These are phyloP conservation scores for Solanum hybrid DNA, from an alignment of 305 asterid genomes.

Conservation along the genomic window DNA sequence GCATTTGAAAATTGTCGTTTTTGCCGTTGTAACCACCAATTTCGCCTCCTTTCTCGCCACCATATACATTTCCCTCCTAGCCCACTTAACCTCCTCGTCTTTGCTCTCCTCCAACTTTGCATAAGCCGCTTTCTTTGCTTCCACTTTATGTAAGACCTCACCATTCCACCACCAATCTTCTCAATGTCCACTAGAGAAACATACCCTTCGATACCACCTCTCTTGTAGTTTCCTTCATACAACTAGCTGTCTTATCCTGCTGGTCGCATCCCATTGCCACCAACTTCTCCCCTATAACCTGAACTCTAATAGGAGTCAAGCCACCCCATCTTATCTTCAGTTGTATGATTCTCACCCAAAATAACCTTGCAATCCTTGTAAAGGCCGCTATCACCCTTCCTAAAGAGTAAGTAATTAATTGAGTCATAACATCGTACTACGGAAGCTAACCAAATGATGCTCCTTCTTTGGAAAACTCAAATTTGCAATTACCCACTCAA, in stretches of 20 bases:
- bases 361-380: background rate
- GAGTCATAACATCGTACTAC: too few relatives aligned
- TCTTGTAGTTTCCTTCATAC: background rate
- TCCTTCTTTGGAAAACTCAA: background rate
- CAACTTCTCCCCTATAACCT: background rate
- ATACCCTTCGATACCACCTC: background rate
- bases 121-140: background rate
- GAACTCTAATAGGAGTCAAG: background rate
- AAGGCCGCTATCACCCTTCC: background rate
- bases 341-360: background rate
- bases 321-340: background rate
- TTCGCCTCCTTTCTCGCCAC: background rate
- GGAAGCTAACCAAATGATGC: background rate
- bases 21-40: background rate
- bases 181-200: background rate
- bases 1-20: background rate
- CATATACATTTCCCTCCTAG: background rate
- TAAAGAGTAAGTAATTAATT: background rate
- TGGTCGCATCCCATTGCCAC: background rate
- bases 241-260: background rate
- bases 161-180: background rate
- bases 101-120: background rate
- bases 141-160: background rate
- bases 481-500: background rate
- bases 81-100: background rate